A percentile compares a stretch with the other conserved stretches of the same genome.
Evolutionary conservation across 108 stramenopile species (phyloP).

Genomic region (Pseudonitzschia pungens): DNA sequence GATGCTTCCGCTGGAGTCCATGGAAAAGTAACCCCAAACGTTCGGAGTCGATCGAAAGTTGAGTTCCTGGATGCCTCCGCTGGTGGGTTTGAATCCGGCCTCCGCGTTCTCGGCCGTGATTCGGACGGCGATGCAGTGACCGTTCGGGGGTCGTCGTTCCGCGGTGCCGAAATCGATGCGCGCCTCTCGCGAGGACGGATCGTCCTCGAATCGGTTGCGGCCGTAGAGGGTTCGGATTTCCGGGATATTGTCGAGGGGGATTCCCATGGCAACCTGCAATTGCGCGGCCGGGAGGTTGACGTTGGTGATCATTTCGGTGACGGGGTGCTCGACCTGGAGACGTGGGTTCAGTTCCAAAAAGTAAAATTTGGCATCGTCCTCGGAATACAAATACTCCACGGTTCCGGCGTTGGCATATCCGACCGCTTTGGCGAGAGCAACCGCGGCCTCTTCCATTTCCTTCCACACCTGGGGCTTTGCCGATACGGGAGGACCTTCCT

Average conservation of each 20-base stretch:
- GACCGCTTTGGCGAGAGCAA: constrained; percentile 95
- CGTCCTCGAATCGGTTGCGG: constrained; percentile 77
- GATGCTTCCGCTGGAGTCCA: constrained; percentile 96
- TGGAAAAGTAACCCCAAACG: constrained; percentile 99
- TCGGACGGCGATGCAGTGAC: constrained; percentile 97
- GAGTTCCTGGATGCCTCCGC: constrained; percentile 94
- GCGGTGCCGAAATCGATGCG: constrained; percentile 75
- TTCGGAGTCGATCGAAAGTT: constrained; percentile 98
- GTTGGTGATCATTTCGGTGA: constrained; percentile 99
- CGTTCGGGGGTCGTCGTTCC: constrained; percentile 59
- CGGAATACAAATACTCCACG: constrained; percentile 98
- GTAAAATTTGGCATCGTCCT: constrained; percentile 89
- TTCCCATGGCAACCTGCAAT: constrained; percentile 99
- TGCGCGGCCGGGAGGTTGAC: constrained; percentile 98
- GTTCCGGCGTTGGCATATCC: constrained; percentile 99
- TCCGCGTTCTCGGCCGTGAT: constrained; percentile 99
- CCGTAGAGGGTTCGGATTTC: constrained; percentile 95
- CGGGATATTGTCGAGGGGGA: constrained; percentile 95
- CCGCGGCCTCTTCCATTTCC: constrained; percentile 97
- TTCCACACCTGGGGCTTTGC: constrained; percentile 91
- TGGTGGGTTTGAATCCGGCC: constrained; percentile 97
- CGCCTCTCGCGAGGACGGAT: constrained; percentile 56
- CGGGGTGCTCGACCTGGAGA: constrained; percentile 99
- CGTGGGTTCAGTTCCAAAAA: constrained; percentile 99
- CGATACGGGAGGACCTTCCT: constrained; percentile 98